Base-by-base conservation (phyloP, 768 basidiomycete species). In the Auricularia cornea region DNA sequence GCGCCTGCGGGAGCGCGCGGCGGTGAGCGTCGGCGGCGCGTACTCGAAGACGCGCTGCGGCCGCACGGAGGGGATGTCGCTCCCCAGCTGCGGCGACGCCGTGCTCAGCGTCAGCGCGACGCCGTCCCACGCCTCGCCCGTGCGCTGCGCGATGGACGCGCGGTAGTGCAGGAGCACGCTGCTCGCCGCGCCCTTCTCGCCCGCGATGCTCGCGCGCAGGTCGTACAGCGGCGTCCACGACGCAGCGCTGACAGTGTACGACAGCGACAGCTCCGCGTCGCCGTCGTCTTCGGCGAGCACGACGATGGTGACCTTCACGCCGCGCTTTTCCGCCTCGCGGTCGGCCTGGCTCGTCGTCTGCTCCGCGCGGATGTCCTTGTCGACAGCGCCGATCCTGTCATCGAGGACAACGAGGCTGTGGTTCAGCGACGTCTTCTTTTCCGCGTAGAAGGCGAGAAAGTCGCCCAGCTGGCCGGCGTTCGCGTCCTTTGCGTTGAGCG, bases 41-140 rank as follows among this genome's bases (percentile, higher is more conserved):
- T 29, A 26, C 33, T 64, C 48, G 26, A 12, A 33, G 26, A 68
- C 65, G 11, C 30, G 38, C 20, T 44, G 44, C 3, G 67, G 57
- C 2, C 32, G 3, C 1, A 69, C 60, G 3, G 29, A 28, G 2
- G 69, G 69, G 26, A 70, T 63, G 6, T 44, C 59, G 18, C 61
- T 64, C 2, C 67, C 66, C 30, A 51, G 60, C 28, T 62, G 40
- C 4, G 70, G 69, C 18, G 66, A 66, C 3, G 66, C 78, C 2
- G 84, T 85, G 71, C 81, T 84, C 31, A 87, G 74, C 5, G 78
- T 82, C 33, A 87, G 74, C 1, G 75, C 64, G 1, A 81, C 76
- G 63, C 79, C 73, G 28, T 68, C 76, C 86, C 85, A 88, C 64
- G 84, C 81, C 67, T 88, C 86, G 14, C 85, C 85, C 0, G 85